Conservation (phyloP, 768 basidiomycete genomes). For the Dacryopinax primogenitus region DNA sequence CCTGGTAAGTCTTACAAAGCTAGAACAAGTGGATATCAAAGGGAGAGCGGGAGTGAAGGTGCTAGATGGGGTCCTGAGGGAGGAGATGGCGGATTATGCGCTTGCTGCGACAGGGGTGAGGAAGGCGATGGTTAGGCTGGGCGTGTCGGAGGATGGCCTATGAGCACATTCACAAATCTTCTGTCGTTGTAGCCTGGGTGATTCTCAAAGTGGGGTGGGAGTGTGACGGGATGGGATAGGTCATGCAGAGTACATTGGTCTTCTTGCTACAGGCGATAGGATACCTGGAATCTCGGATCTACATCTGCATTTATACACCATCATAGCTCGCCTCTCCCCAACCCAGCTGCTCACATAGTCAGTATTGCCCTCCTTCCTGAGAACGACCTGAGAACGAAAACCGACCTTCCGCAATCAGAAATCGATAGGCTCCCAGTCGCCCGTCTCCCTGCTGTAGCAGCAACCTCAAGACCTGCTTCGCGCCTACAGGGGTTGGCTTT, state of each 20-base stretch:
- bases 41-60: not conserved
- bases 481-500: slow-evolving; percentile 89
- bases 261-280: not conserved
- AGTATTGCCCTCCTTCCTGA: slow-evolving; percentile 2
- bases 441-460: slow-evolving; percentile 66
- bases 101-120: not conserved
- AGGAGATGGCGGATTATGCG: not conserved
- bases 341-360: slow-evolving; percentile 39
- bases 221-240: not conserved
- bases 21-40: not conserved
- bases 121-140: not conserved
- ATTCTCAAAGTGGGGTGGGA: not conserved
- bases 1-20: not conserved
- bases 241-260: not conserved
- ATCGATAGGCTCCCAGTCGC: slow-evolving; percentile 76
- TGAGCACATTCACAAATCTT: too few species aligned
- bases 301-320: slow-evolving; percentile 31
- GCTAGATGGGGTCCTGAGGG: not conserved
- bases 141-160: not conserved
- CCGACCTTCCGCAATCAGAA: slow-evolving; percentile 66
- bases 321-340: slow-evolving; percentile 86
- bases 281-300: not conserved
- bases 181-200: too few species aligned
- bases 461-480: slow-evolving; percentile 67
- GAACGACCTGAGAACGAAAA: slow-evolving; percentile 16